These are phyloP conservation scores for Adansonia grandidieri DNA, from an alignment of 441 rosid genomes.

Conservation along the genomic window DNA sequence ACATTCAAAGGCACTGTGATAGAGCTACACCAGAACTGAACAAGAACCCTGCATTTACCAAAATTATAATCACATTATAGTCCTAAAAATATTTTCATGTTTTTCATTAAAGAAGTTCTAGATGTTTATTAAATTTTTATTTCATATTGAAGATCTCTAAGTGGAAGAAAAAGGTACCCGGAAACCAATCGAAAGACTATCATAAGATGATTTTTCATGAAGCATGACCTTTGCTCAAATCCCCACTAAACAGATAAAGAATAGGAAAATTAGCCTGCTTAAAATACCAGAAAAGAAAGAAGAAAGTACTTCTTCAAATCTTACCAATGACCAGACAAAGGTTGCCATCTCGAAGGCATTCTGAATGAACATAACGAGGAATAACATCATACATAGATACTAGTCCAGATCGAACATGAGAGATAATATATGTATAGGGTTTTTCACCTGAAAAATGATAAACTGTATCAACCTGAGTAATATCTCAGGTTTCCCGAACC, in stretches of 20 bases:
- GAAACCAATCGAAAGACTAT: conserved; percentile 68
- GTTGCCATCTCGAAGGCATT: conserved; percentile 99
- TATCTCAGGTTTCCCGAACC: conserved; percentile 75
- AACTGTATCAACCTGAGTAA: conserved; percentile 69
- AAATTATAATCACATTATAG: neutral
- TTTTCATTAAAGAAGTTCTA: neutral
- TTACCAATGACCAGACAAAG: conserved; percentile 42
- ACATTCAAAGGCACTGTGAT: conserved; percentile 90
- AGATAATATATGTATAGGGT: neutral
- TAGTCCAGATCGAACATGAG: neutral
- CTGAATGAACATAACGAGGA: conserved; percentile 46
- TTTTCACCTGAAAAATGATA: conserved; percentile 83
- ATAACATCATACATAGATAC: conserved; percentile 8
- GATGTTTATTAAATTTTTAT: neutral
- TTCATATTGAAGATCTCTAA: neutral
- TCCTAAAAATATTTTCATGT: neutral
- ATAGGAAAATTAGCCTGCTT: neutral
- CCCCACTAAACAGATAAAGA: conserved; percentile 68
- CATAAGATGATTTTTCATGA: conserved; percentile 86
- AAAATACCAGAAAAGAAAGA: neutral
- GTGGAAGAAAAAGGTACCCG: conserved; percentile 51
- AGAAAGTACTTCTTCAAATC: neutral
- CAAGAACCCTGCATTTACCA: conserved; percentile 63
- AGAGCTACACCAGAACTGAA: conserved; percentile 96
- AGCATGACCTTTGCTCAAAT: conserved; percentile 71